A percentile compares a stretch with the other conserved stretches of the same genome.
Evolutionary conservation across 75 land plant species (phyloP).

Genomic region (Picea glauca): DNA sequence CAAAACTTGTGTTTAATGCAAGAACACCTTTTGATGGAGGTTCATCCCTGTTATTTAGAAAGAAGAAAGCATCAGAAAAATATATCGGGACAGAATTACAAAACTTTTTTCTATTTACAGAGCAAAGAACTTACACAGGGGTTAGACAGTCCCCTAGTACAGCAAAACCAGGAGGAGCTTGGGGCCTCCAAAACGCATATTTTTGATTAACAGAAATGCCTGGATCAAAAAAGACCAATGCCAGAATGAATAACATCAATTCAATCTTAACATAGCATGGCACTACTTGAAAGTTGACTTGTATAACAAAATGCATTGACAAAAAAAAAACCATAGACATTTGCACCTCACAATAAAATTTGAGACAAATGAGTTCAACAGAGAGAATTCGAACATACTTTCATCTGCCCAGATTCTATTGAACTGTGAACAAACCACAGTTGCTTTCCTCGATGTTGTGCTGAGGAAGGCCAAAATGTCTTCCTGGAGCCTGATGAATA

Average conservation of each 20-base stretch:
- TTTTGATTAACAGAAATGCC: conserved; percentile 23
- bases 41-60: conserved; percentile 56
- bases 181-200: conserved; percentile 92
- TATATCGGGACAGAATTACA: neutral
- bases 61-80: conserved; percentile 1
- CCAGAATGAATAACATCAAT: conserved; percentile 3
- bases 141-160: conserved; percentile 93
- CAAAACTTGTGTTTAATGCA: conserved; percentile 80
- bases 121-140: conserved; percentile 54
- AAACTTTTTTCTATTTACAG: neutral
- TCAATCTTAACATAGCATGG: neutral
- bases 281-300: neutral
- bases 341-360: neutral
- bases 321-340: neutral
- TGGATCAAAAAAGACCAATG: conserved; percentile 15
- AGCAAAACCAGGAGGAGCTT: conserved; percentile 93
- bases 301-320: neutral
- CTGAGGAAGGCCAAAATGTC: conserved; percentile 80
- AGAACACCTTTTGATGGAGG: conserved; percentile 94
- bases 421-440: conserved; percentile 77
- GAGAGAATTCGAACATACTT: conserved; percentile 33
- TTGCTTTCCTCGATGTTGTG: conserved; percentile 66
- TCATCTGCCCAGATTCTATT: conserved; percentile 79
- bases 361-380: neutral
- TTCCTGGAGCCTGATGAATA: conserved; percentile 85